These are phyloP conservation scores for Blastobotrys illinoisensis DNA, from an alignment of 1,139 yeast species.

Conservation along the genomic window DNA sequence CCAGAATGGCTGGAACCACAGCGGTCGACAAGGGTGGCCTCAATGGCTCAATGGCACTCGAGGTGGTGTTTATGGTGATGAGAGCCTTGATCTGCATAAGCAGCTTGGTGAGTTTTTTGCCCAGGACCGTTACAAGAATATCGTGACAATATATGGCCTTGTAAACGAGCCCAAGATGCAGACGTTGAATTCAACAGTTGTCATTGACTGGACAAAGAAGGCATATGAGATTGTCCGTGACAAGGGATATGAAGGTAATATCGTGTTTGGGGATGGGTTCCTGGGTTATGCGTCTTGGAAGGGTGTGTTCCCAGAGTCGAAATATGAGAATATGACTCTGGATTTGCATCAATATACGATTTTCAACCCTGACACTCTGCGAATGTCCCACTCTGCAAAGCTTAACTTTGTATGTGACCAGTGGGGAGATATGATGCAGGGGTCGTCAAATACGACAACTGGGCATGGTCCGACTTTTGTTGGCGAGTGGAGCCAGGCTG, in stretches of 20 bases:
- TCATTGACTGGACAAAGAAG: constrained; percentile 30
- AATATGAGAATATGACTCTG: constrained; percentile 65
- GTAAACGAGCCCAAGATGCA: constrained; percentile 46
- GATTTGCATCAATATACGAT: constrained; percentile 57
- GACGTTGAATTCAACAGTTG: constrained; percentile 23
- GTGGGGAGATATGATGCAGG: constrained; percentile 45
- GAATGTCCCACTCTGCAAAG: constrained; percentile 50
- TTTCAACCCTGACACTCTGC: constrained; percentile 52
- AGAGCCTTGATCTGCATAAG: constrained; percentile 37
- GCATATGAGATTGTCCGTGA: constrained; percentile 31
- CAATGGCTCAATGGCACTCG: constrained; percentile 50
- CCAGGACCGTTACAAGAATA: constrained; percentile 53
- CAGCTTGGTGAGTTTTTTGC: constrained; percentile 59
- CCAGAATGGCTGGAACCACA: constrained; percentile 89
- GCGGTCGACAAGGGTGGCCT: constrained; percentile 65
- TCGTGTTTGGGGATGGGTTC: constrained; percentile 35
- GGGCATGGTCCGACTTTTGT: constrained; percentile 58
- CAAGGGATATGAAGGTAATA: constrained; percentile 25
- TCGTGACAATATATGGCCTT: constrained; percentile 73
- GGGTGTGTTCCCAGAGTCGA: constrained; percentile 34
- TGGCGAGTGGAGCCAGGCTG: constrained; percentile 90
- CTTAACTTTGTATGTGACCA: constrained; percentile 34
- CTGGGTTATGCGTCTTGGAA: constrained; percentile 31
- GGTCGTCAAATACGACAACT: constrained; percentile 47
- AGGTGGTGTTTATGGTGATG: constrained; percentile 28